Evolutionary conservation across 2,329 filamentous ascomycete genomes (phyloP), one percentile per base, ranked within the genome.

Genomic region (Colletotrichum incanum): DNA sequence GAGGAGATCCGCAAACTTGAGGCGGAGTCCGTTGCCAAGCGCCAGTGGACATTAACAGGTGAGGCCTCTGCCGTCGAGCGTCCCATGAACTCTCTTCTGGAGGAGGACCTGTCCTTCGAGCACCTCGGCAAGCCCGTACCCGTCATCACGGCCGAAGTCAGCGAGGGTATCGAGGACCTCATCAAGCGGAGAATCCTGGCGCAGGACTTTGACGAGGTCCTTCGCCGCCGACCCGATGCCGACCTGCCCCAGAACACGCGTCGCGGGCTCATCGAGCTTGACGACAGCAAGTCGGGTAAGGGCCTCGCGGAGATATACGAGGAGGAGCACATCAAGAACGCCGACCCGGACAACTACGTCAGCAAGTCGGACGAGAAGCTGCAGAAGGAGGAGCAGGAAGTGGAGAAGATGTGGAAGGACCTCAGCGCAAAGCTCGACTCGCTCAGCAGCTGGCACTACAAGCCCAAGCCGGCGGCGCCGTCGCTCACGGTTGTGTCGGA

Each of bases 21-120:
- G 86, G 91, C 94, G 5, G 94, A 92, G 37, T 96, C 95, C 66
- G 92, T 98, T 0, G 93, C 94, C 39, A 97, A 97, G 83, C 92
- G 95, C 71, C 91, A 96, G 78, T 99, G 96, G 96, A 93, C 94
- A 23, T 85, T 98, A 64, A 89, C 93, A 12, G 96, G 96, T 78
- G 96, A 99, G 86, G 95, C 95, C 5, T 89, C 91, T 60, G 96
- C 94, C 1, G 87, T 87, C 0, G 94, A 96, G 76, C 90, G 96
- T 45, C 96, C 96, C 0, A 80, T 94, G 65, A 98, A 99, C 84
- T 98, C 96, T 0, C 88, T 99, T 2, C 90, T 99, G 1, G 95
- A 98, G 79, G 91, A 98, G 83, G 95, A 98, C 77, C 89, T 99
- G 34, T 96, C 98, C 75, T 99, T 98, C 79, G 96, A 99, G 83